Base-by-base conservation (phyloP, 2,329 filamentous ascomycete genomes). In the Alternaria tenuissima region DNA sequence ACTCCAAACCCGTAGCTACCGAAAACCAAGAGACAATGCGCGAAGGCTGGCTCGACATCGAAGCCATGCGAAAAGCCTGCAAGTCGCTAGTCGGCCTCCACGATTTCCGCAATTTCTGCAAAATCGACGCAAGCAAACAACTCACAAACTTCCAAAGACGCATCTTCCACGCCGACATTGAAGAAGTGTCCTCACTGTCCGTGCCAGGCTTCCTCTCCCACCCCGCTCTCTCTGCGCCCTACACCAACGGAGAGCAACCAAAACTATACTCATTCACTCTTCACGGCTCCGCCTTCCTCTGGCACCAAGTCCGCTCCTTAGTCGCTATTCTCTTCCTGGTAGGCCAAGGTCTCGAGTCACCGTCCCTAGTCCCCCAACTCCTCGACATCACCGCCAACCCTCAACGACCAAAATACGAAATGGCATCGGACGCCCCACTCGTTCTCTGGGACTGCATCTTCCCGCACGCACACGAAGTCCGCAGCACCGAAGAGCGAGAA, bases 241-340 rank as follows among this genome's bases (percentile, higher is more conserved):
- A 30, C 22, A 9, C 38, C 7, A 22, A 42, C 3, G 43, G 26
- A n/a, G 44, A 61, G 20, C 59, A 64, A 43, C 80, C 83, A 4
- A 91, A 92, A 73, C 86, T 97, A 14, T 98, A 96, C 81, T 89
- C 90, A 63, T 96, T 99, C 79, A 89, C 90, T 59, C 88, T 99
- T 41, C 88, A 94, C 68, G 95, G 95, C 20, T 93, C 91, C 7
- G 95, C 94, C 2, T 99, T 99, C 79, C 81, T 99, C 47, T 99
- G 95, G 95, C 95, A 99, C 80, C 95, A 99, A 81, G 96, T 99
- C 68, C 89, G 95, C 24, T 92, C 94, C 81, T 94, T 99, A 87
- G 89, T 96, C n/a, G 88, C 90, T 16, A 84, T 98, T 7, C 83
- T 99, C n/a, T 98, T 99, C 82, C 83, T 95, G 11, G 89, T 98